Evolutionary conservation across 2,329 filamentous ascomycete species (phyloP), one percentile per base, ranked within the genome.

Genomic region (Ceratocystis albifundus): DNA sequence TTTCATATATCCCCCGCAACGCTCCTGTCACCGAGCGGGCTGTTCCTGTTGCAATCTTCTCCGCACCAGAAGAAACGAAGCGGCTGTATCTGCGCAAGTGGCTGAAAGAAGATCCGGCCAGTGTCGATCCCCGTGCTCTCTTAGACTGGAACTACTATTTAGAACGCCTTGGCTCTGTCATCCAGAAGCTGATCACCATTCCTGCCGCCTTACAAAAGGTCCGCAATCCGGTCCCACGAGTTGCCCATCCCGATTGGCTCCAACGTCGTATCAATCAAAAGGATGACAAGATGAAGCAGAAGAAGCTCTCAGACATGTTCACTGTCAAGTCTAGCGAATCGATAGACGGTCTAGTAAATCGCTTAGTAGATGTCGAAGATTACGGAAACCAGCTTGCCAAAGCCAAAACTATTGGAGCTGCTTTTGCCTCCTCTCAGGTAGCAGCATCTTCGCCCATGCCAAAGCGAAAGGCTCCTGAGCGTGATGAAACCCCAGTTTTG

Each of bases 151-250:
- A 91, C 70, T 99, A 99, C 76, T 99, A 99, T 74, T 81, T 92
- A 1, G 95, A 99, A 73, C 90, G 94, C 77, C 80, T 99, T 22
- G 93, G 92, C 0, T 97, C 93, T 0, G 94, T 99, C 66, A 95
- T 99, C 64, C 94, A 99, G 76, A 99, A 99, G 75, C 84, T 99
- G 66, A 96, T 99, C 73, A 99, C 95, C 0, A 99, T 99, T 70
- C 94, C 94, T 1, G 95, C 94, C 17, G 94, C 95, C 2, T 80
- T 99, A 63, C 94, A 99, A 74, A 97, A 96, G 76, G 83, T 99
- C 66, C 84, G 87, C 65, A 99, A 99, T 72, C 94, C 94, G 0
- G 93, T 97, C 1, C 95, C 94, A 15, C 83, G 95, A 70, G 90
- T 99, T 12, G 82, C 89, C 5, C 95, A 99, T 76, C 94, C 94